Evolutionary conservation across 2,329 filamentous ascomycete species (phyloP), one percentile per base, ranked within the genome.

Genomic region (Hymenoscyphus albidus): DNA sequence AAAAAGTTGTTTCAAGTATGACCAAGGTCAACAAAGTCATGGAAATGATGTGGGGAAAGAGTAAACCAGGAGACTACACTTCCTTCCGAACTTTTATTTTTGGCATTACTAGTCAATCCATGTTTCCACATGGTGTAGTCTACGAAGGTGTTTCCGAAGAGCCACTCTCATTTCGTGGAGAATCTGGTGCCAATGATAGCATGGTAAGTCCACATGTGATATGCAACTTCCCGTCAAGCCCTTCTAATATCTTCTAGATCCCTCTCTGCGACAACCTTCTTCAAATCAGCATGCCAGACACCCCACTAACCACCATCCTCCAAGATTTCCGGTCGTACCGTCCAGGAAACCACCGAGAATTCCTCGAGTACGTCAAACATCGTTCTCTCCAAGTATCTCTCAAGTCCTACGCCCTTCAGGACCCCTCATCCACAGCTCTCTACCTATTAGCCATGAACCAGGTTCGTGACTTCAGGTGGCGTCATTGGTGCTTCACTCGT

Each of bases 41-140:
- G 92, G 44, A 62, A 18, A 62, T 38, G 56, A 98, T 98, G 94
- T 97, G 93, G 94, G 84, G 83, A 66, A 91, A 93, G 77, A 95
- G 91, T 63, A 90, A 91, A 71, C 93, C 93, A 2, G 83, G 84
- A 18, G 86, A 92, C 70, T 97, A 97, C 79, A 92, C 90, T 65
- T 89, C 86, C 70, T 97, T 97, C 85, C 90, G 93, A 51, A 96
- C 94, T 12, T 97, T 97, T 81, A 97, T 97, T 80, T 97, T 97
- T 74, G 94, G 94, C 71, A 97, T 97, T 78, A 96, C 92, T 1
- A 90, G 86, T 58, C 93, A 97, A 78, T 89, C 87, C 73, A 97
- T 97, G 93, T 97, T 97, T 78, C 93, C 93, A 9, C 82, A 93
- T 68, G 94, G 94, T 9, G 94, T 97, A 7, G 79, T 96, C 58